Conservation (phyloP, 495 filamentous ascomycete species). For the Neurospora sp. region DNA sequence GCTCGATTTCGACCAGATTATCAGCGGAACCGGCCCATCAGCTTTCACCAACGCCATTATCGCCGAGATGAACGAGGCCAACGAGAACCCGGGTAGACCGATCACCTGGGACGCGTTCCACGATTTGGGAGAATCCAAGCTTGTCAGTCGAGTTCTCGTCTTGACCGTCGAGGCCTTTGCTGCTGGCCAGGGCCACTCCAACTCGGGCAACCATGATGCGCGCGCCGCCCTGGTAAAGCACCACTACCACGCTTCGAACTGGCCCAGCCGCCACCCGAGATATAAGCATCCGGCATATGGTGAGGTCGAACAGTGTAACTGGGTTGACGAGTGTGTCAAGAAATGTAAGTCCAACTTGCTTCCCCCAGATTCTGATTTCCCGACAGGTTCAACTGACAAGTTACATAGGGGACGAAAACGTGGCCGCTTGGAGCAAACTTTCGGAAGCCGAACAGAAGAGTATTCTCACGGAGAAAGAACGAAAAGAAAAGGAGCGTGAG, state of each 20-base stretch:
- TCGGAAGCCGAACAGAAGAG: conserved; percentile 36
- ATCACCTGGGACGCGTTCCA: conserved; percentile 49
- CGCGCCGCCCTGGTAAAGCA: conserved; percentile 49
- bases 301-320: conserved; percentile 55
- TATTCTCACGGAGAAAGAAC: conserved; percentile 34
- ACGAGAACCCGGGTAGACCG: conserved; percentile 9
- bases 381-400: neutral
- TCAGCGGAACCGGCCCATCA: conserved; percentile 55
- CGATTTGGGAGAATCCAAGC: conserved; percentile 45
- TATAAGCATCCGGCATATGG: conserved; percentile 51
- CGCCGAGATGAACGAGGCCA: conserved; percentile 41
- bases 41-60: conserved; percentile 53
- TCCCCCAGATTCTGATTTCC: neutral
- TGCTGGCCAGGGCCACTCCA: conserved; percentile 54
- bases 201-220: conserved; percentile 52
- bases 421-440: conserved; percentile 36
- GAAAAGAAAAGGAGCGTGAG: conserved; percentile 15
- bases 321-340: conserved; percentile 47
- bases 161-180: conserved; percentile 55
- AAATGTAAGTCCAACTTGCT: conserved; percentile 21
- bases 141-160: conserved; percentile 47
- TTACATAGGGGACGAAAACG: conserved; percentile 34
- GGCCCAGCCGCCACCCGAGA: conserved; percentile 49
- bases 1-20: conserved; percentile 58
- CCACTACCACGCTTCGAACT: conserved; percentile 55